Evolutionary conservation across 108 stramenopile genomes (phyloP).

Genomic region (Seminavis robusta): DNA sequence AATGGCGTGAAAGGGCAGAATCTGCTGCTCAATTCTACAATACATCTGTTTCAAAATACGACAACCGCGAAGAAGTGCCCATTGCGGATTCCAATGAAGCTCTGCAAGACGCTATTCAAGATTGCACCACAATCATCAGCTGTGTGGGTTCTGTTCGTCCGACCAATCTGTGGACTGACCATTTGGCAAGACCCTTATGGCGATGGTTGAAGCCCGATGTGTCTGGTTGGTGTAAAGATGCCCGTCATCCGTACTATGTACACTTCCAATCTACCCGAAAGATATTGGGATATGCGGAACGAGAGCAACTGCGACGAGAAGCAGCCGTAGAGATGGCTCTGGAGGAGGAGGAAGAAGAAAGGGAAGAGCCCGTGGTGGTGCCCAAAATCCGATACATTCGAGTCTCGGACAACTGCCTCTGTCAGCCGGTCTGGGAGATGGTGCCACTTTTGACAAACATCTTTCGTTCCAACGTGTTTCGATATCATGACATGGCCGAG

Average conservation of each 20-base stretch:
- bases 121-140: constrained; percentile 57
- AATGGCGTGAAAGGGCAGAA: constrained; percentile 28
- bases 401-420: constrained; percentile 51
- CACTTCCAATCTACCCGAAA: constrained; percentile 52
- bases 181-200: constrained; percentile 42
- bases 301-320: constrained; percentile 54
- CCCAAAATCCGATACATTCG: constrained; percentile 67
- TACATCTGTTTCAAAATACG: constrained; percentile 29
- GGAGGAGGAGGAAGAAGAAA: constrained; percentile 21
- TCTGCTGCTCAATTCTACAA: constrained; percentile 39
- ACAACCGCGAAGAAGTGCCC: constrained; percentile 28
- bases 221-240: constrained; percentile 59
- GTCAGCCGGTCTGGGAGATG: constrained; percentile 44
- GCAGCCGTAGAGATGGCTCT: constrained; percentile 32
- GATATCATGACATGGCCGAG: constrained; percentile 70
- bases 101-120: constrained; percentile 45
- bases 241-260: constrained; percentile 65
- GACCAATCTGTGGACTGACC: constrained; percentile 64
- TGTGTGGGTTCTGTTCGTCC: constrained; percentile 55
- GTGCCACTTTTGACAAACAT: constrained; percentile 53
- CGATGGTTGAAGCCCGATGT: constrained; percentile 50
- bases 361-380: constrained; percentile 3
- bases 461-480: constrained; percentile 46
- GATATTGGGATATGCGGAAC: constrained; percentile 58
- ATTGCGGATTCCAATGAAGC: constrained; percentile 34